phyloP scores from a whole-genome alignment of 768 basidiomycete genomes.

The Lyophyllum decastes region DNA sequence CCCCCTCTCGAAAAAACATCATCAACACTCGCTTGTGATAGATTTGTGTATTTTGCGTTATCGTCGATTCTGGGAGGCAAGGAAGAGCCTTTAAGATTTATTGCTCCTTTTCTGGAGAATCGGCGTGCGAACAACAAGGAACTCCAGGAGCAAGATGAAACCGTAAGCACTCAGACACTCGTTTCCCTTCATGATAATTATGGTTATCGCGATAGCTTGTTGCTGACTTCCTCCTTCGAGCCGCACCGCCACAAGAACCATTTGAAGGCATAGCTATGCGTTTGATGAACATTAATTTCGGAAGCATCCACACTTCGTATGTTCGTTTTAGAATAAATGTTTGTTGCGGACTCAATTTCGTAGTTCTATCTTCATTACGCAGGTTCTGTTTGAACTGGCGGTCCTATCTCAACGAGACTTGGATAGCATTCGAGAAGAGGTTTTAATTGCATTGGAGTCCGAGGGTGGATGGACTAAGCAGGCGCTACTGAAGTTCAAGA shows the following conservation, averaged over 20 bases:
- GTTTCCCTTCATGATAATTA: neutral
- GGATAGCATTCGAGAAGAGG: constrained; percentile 32
- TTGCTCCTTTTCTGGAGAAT: constrained; percentile 30
- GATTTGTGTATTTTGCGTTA: constrained; percentile 31
- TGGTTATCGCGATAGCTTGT: constrained; percentile 14
- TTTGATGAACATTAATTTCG: constrained; percentile 40
- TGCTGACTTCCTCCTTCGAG: constrained; percentile 30
- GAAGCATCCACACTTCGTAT: constrained; percentile 40
- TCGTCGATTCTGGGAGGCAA: constrained; percentile 36
- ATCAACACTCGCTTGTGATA: constrained; percentile 8
- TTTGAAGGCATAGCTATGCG: constrained; percentile 34
- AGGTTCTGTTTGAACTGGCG: constrained; percentile 35
- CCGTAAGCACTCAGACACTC: constrained; percentile 19
- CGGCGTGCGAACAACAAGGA: constrained; percentile 27
- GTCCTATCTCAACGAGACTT: constrained; percentile 27
- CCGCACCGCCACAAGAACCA: constrained; percentile 30
- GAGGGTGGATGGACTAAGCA: constrained; percentile 39
- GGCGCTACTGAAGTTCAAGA: constrained; percentile 32
- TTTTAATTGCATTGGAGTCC: constrained; percentile 31
- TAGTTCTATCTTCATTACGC: constrained; percentile 38
- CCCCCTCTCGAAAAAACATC: neutral
- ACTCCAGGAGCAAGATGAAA: constrained; percentile 21
- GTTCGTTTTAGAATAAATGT: neutral
- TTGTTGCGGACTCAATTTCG: neutral
- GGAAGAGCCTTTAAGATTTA: constrained; percentile 26